Base-by-base conservation (phyloP, 352 stramenopile species). In the Phytopythium vexans region DNA sequence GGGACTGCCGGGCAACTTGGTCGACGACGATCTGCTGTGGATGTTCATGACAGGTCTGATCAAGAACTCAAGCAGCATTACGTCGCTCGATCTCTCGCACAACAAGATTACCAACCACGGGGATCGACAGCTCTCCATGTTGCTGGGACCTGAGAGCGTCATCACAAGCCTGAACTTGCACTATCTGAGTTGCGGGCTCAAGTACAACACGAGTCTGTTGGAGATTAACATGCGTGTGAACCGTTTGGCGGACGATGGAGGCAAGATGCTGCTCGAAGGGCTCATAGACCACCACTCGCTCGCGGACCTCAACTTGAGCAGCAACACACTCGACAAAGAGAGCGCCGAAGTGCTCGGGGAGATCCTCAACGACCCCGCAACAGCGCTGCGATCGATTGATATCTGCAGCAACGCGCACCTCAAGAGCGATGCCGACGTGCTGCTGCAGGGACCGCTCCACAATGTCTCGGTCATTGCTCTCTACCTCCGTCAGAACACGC, bases 31-130 rank as follows among this genome's bases (percentile, higher is more conserved):
- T 52, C 56, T 98, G 51, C 66, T 98, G 50, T 82, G 88, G 11
- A 97, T 97, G 86, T 62, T 98, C 39, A 97, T 97, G 87, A 95
- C 88, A 3, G 93, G 93, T 1, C 70, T 98, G 16, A 82, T 96
- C 37, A 89, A 96, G 45, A 97, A 96, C 72, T 77, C 62, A 32
- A n/a, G n/a, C n/a, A 98, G 89, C 8, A 95, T 98, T 51, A 97
- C 92, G 7, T 86, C 92, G 35, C 74, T 98, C 8, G 92, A 98
- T 70, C 56, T 98, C 1, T 94, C 86, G n/a, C 93, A 98, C 72
- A 98, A 98, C 64, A 97, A 97, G 62, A 92, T 98, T 56, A 96
- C 88, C 0, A 97, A 97, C 76, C 88, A 97, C 45, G 92, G 90
- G 39, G 88, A 88, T 15, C 71, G 90, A 27, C 58, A 98, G 49